These are phyloP conservation scores for Diospyros lotus DNA, from an alignment of 148 eudicot species.

Conservation along the genomic window DNA sequence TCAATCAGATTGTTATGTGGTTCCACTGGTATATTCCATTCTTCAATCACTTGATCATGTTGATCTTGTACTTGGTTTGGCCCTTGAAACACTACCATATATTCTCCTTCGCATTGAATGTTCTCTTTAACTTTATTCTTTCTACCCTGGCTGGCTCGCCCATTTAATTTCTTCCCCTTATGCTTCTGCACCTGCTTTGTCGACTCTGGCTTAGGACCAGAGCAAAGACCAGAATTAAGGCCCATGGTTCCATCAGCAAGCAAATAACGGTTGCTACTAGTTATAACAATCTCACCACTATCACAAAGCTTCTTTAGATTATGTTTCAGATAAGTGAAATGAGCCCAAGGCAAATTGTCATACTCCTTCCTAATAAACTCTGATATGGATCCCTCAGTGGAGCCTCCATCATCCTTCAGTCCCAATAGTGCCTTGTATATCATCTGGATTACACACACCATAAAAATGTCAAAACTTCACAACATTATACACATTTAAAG, in stretches of 20 bases:
- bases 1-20: not conserved
- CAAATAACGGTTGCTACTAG: not conserved
- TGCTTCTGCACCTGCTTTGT: not conserved
- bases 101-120: not conserved
- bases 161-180: not conserved
- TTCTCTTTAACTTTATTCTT: not conserved
- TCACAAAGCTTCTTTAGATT: constrained; percentile 12
- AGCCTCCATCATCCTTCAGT: not conserved
- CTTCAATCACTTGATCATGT: not conserved
- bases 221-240: not conserved
- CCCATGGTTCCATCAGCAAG: not conserved
- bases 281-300: constrained; percentile 11
- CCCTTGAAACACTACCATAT: not conserved
- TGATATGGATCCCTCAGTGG: constrained; percentile 9
- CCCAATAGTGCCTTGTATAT: constrained; percentile 8
- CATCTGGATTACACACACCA: constrained; percentile 12
- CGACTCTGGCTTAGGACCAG: not conserved
- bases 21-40: not conserved
- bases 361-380: not conserved
- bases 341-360: constrained; percentile 12
- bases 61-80: not conserved
- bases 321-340: constrained; percentile 10
- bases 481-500: not conserved
- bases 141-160: not conserved
- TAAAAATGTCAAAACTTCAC: not conserved